Base-by-base conservation (phyloP, 805 yeast genomes). In the Saturnispora galanensis region DNA sequence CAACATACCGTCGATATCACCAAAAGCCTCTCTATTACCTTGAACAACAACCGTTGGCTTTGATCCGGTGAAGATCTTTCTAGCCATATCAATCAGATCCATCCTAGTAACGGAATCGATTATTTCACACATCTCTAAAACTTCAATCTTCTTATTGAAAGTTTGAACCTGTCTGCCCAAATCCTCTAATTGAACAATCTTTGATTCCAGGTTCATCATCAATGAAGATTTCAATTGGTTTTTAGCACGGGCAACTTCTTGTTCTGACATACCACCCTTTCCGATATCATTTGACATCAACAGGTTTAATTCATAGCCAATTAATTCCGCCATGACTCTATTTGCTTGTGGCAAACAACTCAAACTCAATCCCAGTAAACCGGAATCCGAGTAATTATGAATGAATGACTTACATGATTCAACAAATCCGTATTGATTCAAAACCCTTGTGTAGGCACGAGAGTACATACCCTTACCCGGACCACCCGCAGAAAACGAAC, bases 381-480 rank as follows among this genome's bases (percentile, higher is more conserved):
- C 97, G 13, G 89, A 80, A 57, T 88, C 96, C 1, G 85, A 74
- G 67, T 86, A 90, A 17, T 95, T 79, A 63, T 88, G 95, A 62
- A 88, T 87, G 67, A 89, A 88, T 7, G 94, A 76, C 55, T 79
- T 70, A 61, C 96, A 87, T 56, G 84, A 81, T 58, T 93, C 98
- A 42, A 93, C 79, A 60, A 83, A 89, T 34, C 94, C 95, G 59
- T 84, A 85, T 60, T 83, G 93, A 64, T 90, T 90, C 59, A 93
- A 70, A 2, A 93, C 95, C 54, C 88, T 78, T 0, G 96, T 86
- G 67, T 88, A 93, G 18, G 94, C 75, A 47, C 97, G 74, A 4
- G 96, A 86, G 61, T 88, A 93, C 97, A 93, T 89, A 4, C 98
- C 98, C 64, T 93, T 93, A 44, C 98, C 98, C 13, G 98, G 98